Conservation (phyloP, 2,329 filamentous ascomycete species). For the Beauveria australis region DNA sequence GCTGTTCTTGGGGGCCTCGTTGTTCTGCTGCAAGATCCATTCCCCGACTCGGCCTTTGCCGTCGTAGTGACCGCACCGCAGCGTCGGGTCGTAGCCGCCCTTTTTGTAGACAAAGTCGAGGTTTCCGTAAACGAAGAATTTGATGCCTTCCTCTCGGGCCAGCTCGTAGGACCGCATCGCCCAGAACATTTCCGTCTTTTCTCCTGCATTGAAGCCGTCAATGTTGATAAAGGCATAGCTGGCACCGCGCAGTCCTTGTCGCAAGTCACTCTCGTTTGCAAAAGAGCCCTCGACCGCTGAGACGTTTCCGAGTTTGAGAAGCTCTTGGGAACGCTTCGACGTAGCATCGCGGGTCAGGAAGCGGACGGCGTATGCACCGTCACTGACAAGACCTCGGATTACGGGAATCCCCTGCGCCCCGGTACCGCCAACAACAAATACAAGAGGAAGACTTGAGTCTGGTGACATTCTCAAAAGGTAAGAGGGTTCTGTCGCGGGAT, state of each 20-base stretch:
- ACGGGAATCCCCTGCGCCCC: constrained; percentile 44
- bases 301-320: constrained; percentile 36
- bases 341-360: constrained; percentile 39
- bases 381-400: constrained; percentile 31
- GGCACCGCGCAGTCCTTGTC: constrained; percentile 34
- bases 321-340: constrained; percentile 31
- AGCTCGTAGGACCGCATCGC: constrained; percentile 33
- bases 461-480: neutral
- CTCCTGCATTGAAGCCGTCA: constrained; percentile 44
- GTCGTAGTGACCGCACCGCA: constrained; percentile 40
- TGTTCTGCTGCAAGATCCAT: constrained; percentile 36
- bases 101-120: constrained; percentile 42
- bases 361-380: constrained; percentile 35
- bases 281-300: constrained; percentile 39
- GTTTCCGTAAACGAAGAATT: constrained; percentile 39
- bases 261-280: constrained; percentile 35
- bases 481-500: neutral
- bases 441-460: constrained; percentile 10
- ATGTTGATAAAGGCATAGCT: constrained; percentile 46
- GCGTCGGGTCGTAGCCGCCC: constrained; percentile 35
- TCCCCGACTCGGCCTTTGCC: constrained; percentile 36
- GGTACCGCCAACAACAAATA: constrained; percentile 39
- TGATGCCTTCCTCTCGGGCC: constrained; percentile 33
- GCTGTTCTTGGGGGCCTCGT: constrained; percentile 10
- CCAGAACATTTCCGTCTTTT: constrained; percentile 44